Evolutionary conservation across 805 yeast genomes (phyloP).

Genomic region (Torulaspora indica): DNA sequence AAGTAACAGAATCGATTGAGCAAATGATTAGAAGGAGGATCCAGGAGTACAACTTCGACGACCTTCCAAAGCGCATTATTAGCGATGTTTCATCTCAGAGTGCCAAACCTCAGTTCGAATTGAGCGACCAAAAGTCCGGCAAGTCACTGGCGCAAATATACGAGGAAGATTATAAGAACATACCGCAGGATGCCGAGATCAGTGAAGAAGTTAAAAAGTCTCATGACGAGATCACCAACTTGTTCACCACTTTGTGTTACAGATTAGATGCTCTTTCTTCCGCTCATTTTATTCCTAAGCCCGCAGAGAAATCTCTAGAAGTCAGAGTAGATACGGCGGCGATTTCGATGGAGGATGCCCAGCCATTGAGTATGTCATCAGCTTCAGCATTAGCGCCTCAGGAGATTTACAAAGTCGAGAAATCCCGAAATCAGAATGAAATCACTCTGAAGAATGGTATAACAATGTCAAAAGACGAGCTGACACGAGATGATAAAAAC

Average conservation of each 20-base stretch:
- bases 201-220: constrained; percentile 63
- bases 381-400: constrained; percentile 88
- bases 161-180: constrained; percentile 74
- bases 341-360: constrained; percentile 92
- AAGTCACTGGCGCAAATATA: constrained; percentile 89
- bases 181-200: constrained; percentile 44
- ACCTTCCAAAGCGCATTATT: constrained; percentile 67
- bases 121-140: constrained; percentile 76
- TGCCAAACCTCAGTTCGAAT: constrained; percentile 49
- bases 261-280: constrained; percentile 85
- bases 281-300: constrained; percentile 93
- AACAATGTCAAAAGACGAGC: constrained; percentile 74
- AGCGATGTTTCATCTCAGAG: constrained; percentile 59
- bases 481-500: constrained; percentile 79
- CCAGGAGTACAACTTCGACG: constrained; percentile 72
- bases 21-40: constrained; percentile 84
- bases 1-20: constrained; percentile 79
- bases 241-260: constrained; percentile 59
- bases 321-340: constrained; percentile 80
- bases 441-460: constrained; percentile 72
- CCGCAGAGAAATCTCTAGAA: constrained; percentile 71
- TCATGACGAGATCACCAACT: constrained; percentile 69
- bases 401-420: constrained; percentile 65
- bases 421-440: constrained; percentile 49
- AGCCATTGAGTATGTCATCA: constrained; percentile 75